A percentile compares a stretch with the other conserved stretches of the same genome.
These are phyloP conservation scores for Chaetomiaceae sp. DNA, from an alignment of 2,329 filamentous ascomycete genomes.

Conservation along the genomic window DNA sequence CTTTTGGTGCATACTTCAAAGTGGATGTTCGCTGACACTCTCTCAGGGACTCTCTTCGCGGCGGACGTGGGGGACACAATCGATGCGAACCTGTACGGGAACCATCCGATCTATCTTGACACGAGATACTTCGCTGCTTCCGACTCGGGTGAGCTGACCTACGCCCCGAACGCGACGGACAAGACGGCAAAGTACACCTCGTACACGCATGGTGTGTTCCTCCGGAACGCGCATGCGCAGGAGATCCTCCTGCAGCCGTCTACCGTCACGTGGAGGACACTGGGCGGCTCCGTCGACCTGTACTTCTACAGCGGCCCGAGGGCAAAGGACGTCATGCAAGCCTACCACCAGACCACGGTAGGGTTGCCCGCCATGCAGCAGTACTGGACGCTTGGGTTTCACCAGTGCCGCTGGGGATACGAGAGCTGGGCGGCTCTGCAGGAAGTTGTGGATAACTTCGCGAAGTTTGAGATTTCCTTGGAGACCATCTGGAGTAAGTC, in stretches of 20 bases:
- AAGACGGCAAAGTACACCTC: slow-evolving; percentile 52
- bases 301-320: slow-evolving; percentile 73
- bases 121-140: slow-evolving; percentile 65
- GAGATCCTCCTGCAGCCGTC: slow-evolving; percentile 60
- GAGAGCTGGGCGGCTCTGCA: slow-evolving; percentile 63
- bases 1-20: too few relatives aligned
- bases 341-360: slow-evolving; percentile 61
- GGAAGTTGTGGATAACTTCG: slow-evolving; percentile 62
- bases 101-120: slow-evolving; percentile 73
- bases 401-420: slow-evolving; percentile 82
- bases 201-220: slow-evolving; percentile 69
- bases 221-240: slow-evolving; percentile 70
- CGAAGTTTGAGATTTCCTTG: slow-evolving; percentile 57
- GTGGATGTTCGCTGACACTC: background rate
- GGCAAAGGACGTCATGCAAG: slow-evolving; percentile 59
- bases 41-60: slow-evolving; percentile 46
- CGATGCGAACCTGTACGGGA: slow-evolving; percentile 66
- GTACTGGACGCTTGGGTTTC: slow-evolving; percentile 75
- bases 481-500: slow-evolving; percentile 62
- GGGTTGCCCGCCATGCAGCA: slow-evolving; percentile 73
- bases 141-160: slow-evolving; percentile 41
- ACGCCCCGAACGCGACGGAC: slow-evolving; percentile 50
- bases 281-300: slow-evolving; percentile 72
- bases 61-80: slow-evolving; percentile 62
- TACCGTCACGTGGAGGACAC: slow-evolving; percentile 64